Evolutionary conservation across 2,329 filamentous ascomycete genomes (phyloP), one percentile per base, ranked within the genome.

Genomic region (Pseudogymnoascus verrucosus): DNA sequence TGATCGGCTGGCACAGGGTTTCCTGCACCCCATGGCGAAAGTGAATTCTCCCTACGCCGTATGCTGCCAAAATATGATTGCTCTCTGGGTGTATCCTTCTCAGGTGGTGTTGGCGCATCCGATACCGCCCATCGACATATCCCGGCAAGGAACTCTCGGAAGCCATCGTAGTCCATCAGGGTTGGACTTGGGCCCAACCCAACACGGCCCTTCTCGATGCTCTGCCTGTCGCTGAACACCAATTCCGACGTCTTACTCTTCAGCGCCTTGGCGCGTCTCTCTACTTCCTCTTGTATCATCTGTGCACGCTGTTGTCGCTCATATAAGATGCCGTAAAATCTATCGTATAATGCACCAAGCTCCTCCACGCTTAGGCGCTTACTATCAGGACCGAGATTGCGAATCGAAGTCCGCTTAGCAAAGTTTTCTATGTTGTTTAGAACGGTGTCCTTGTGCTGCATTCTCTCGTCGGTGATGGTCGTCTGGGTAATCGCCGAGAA

Each of bases 381-480:
- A 80, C 93, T 97, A 69, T 99, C 95, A 0, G 93, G 92, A 0
- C 95, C 95, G 26, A 99, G 84, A 71, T 99, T 99, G 37, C 95
- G 85, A 66, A 99, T 96, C 1, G 93, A 96, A 2, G 95, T 99
- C 68, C 95, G 86, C 78, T 98, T 99, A 62, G 95, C 92, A 72
- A 99, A 99, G 70, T 86, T 96, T 77, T 98, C 95, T 71, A 99
- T 98, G 68, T 93, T 97, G 74, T 92, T 92, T 63, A 99, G 81
- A 34, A 99, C 95, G 0, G 90, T 89, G 72, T 95, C 91, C 76
- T 98, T 98, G 76, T 98, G 96, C 76, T 93, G 96, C 42, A 90
- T 82, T 21, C 95, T 87, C 72, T 96, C 83, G 68, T 98, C 95
- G 0, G 89, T 89, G 65, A 99, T 93, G 61, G 89, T 96, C 72